Evolutionary conservation across 352 stramenopile species (phyloP), one percentile per base, ranked within the genome.

Genomic region (Aphanomyces astaci): DNA sequence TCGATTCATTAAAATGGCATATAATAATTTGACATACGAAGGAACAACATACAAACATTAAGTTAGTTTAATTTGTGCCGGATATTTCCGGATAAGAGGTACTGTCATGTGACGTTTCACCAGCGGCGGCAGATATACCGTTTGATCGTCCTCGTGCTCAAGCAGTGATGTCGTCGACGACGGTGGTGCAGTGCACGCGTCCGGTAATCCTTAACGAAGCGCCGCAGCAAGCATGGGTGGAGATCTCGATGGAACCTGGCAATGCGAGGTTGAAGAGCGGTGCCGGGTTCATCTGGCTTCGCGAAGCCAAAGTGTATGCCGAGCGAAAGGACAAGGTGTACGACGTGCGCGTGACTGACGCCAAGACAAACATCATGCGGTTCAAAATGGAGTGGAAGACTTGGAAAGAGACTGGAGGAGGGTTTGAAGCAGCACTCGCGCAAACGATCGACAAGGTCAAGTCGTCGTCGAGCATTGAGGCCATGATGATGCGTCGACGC

Each of bases 241-340:
- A 64, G 36, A 64, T 64, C 28, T 64, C 56, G 2, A 28, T 22
- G 19, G 56, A 64, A 24, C 9, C 36, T n/a, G 56, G 56, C 17
- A 64, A 64, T 28, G 56, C 56, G n/a, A 31, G 56, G 1, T 27
- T 64, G 32, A 43, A 46, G 30, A 64, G 56, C 3, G 56, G 56
- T 36, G 10, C 17, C 3, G 32, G 30, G 30, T 64, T 64, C 33
- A 64, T 64, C 56, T 64, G 56, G 56, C 25, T 64, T 3, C 56
- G 36, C 19, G 56, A 36, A 5, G 30, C 56, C 32, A 52, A 33
- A 19, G 56, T 64, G 19, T 59, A 33, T 59, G 51, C 51, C 25
- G 4, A 59, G 25, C 25, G 30, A 30, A 59, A 59, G 51, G 51
- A 59, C 51, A 59, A 13, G 30, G 24, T 59, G 9, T 59, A 59